Evolutionary conservation across 306 rosid genomes (phyloP).

Genomic region (Crotalaria pallida): DNA sequence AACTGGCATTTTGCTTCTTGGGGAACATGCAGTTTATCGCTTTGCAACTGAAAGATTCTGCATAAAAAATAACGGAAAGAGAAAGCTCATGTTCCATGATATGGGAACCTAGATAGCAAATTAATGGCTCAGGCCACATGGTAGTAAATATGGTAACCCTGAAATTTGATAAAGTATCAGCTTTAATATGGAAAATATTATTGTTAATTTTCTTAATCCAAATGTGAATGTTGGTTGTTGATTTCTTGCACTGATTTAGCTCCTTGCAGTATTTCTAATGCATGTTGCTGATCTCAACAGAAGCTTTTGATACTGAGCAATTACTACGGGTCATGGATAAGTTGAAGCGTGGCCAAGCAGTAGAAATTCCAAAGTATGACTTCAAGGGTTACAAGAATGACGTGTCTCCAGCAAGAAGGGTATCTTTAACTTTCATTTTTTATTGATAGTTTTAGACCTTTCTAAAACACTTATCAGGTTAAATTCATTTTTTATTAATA

Average conservation of each 20-base stretch:
- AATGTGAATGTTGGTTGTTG: slow-evolving; percentile 17
- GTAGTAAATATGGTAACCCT: not conserved
- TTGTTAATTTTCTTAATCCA: not conserved
- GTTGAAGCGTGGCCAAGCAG: slow-evolving; percentile 86
- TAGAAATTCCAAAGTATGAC: slow-evolving; percentile 94
- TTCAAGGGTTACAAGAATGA: slow-evolving; percentile 80
- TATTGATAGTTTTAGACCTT: not conserved
- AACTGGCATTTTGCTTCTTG: not conserved
- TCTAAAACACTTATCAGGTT: not conserved
- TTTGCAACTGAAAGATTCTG: not conserved
- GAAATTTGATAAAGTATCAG: not conserved
- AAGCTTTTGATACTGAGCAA: slow-evolving; percentile 83
- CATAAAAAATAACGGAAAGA: not conserved
- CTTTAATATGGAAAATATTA: not conserved
- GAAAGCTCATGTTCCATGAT: not conserved
- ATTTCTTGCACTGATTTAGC: not conserved
- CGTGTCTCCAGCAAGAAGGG: slow-evolving; percentile 91
- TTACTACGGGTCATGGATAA: slow-evolving; percentile 71
- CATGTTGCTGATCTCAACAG: slow-evolving; percentile 43
- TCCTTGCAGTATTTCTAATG: slow-evolving; percentile 21
- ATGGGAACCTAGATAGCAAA: not conserved
- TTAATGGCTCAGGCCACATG: not conserved
- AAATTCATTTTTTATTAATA: no score
- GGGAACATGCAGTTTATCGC: not conserved
- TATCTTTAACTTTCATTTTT: slow-evolving; percentile 25